Evolutionary conservation across 2,329 filamentous ascomycete genomes (phyloP), one percentile per base, ranked within the genome.

Genomic region (Sporothrix protearum): DNA sequence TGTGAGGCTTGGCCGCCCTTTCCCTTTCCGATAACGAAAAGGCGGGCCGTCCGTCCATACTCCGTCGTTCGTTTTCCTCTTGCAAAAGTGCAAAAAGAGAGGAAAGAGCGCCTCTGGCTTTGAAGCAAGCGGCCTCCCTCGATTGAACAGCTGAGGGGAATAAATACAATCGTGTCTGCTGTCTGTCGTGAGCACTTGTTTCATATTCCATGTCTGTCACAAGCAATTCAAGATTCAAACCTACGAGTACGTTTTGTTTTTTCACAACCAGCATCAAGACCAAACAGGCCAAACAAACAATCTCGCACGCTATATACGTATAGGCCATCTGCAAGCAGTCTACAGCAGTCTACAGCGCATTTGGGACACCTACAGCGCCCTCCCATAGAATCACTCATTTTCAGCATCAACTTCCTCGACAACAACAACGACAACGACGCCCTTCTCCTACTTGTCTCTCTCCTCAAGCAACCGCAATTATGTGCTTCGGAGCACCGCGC

Each of bases 401-500:
- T 49, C 42, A n/a, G n/a, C n/a, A n/a, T n/a, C n/a, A n/a, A n/a
- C n/a, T n/a, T 19, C 22, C 63, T 49, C 14, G 19, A 22, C 9
- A 16, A 45, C n/a, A 4, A 25, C 16, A 6, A 67, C 39, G 33
- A 33, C 57, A 1, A 42, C 57, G 2, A 30, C n/a, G n/a, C 42
- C 45, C 4, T 49, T 5, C 7, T n/a, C 22, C 53, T 2, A 5
- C 33, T 16, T 42, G 1, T 8, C 1, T 12, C 22, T 7, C 9
- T 4, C 9, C 22, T n/a, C n/a, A 69, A 5, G 22, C 30, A 63
- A 25, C 59, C n/a, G n/a, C n/a, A 45, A 28, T 8, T 39, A 70
- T 70, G 68, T 70, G 68, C 68, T 70, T 63, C 57, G 68, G 55
- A 6, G 10, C 68, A 5, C 68, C 68, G 22, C 57, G 57, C 68